Base-by-base conservation (phyloP, 2,329 filamentous ascomycete genomes). In the Nigrograna mackinnonii region DNA sequence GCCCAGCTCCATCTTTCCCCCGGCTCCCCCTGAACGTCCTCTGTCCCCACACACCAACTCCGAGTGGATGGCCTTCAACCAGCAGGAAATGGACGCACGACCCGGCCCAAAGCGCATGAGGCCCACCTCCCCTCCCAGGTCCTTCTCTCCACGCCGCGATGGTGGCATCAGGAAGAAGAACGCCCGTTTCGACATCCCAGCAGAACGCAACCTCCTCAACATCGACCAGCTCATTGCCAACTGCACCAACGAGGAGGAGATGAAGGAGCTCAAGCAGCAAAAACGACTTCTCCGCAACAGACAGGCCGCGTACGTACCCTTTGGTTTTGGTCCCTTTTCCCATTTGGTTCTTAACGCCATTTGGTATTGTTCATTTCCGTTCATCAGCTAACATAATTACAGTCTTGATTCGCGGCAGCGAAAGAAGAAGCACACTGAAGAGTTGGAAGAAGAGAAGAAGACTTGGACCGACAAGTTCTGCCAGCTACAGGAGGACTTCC, bases 141-240 rank as follows among this genome's bases (percentile, higher is more conserved):
- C 81, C 57, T 87, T 88, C 73, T 90, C 91, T 48, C 86, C 91
- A 42, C 73, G 82, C 39, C 82, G 89, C 56, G 84, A 89, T 43
- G 91, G 95, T 57, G 90, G 94, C 48, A 95, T 97, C 70, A 84
- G 94, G 62, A 99, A 99, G 84, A 97, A 97, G 86, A 99, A 97
- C 64, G 91, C 91, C 53, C 87, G 92, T 55, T 96, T 97, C 71
- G 92, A 97, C 64, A 99, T 99, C 55, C 94, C 94, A 7, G 85
- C 89, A 33, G 94, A 96, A 73, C 84, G 91, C 49, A 97, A 91
- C 62, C 82, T 99, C 57, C 85, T 82, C 77, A 97, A 95, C 73
- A 97, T 99, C 71, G 94, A 99, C 69, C 81, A 89, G 48, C 79
- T 97, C 63, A 97, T 99, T 70, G 80, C 86, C 39, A 85, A 89